Percentiles rank a stretch among this genome's conserved stretches.
Evolutionary conservation across 2,329 filamentous ascomycete genomes (phyloP).

Genomic region (Colletotrichum sp.): DNA sequence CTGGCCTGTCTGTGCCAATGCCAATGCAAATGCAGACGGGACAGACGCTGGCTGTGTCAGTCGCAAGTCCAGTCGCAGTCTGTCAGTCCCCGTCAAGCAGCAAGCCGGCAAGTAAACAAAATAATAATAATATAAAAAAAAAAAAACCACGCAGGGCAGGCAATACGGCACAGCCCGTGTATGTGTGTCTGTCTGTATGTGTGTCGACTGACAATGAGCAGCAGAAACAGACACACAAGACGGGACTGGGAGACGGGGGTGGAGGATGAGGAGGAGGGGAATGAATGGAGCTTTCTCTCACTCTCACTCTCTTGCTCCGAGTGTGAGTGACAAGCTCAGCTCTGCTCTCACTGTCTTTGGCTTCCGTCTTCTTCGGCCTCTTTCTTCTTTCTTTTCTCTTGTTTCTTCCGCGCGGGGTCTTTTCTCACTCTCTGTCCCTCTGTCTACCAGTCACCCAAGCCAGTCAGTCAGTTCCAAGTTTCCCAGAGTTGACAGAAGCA

Average conservation of each 20-base stretch:
- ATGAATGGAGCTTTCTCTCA: not conserved
- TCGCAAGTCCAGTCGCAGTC: not conserved
- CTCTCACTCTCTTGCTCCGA: not conserved
- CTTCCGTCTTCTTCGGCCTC: not conserved
- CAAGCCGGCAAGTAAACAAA: not conserved
- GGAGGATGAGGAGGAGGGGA: not conserved
- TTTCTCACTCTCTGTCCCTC: not conserved
- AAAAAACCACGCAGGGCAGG: not conserved
- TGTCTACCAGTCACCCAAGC: not conserved
- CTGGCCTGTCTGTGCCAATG: not conserved
- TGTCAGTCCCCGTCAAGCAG: not conserved
- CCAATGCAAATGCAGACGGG: not conserved
- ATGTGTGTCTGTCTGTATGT: not conserved
- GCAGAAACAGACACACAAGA: conserved; percentile 4
- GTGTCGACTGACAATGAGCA: conserved; percentile 6
- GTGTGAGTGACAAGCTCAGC: not conserved
- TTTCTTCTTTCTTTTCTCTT: not conserved
- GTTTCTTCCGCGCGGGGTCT: not conserved
- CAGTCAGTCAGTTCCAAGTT: not conserved
- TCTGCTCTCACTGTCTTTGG: not conserved
- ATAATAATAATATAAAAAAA: not conserved
- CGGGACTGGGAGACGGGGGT: not conserved
- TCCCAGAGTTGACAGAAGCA: not conserved
- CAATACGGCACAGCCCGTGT: conserved; percentile 1
- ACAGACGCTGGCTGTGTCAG: not conserved